These are phyloP conservation scores for Globisporangium perplexum DNA, from an alignment of 352 stramenopile species.

Conservation along the genomic window DNA sequence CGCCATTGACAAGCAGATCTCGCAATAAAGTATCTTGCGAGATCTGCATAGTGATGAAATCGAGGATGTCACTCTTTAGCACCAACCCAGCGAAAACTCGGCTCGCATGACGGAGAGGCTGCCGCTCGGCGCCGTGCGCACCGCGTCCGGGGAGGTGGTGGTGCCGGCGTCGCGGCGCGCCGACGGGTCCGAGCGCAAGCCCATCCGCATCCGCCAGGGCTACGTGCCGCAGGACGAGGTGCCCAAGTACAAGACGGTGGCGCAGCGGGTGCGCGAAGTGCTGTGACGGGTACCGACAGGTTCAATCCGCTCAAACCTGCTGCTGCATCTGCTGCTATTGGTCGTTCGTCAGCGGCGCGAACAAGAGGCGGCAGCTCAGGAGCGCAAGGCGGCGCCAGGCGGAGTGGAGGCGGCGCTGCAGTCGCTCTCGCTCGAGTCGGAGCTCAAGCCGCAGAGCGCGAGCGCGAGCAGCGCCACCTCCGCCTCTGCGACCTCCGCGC, in stretches of 20 bases:
- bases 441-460: neutral
- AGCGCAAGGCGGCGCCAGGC: neutral
- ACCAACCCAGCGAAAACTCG: neutral
- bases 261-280: constrained; percentile 30
- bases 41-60: too few species aligned
- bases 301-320: neutral
- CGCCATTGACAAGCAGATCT: too few species aligned
- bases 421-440: constrained; percentile 24
- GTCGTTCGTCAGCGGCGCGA: constrained; percentile 8
- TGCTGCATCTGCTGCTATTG: neutral
- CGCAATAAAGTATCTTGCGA: too few species aligned
- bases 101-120: constrained; percentile 14
- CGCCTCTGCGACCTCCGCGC: too few species aligned
- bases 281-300: constrained; percentile 9
- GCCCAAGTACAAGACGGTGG: constrained; percentile 72
- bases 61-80: neutral
- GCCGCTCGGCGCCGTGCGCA: constrained; percentile 59
- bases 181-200: constrained; percentile 71
- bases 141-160: constrained; percentile 51
- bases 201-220: constrained; percentile 75
- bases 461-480: neutral
- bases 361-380: constrained; percentile 5
- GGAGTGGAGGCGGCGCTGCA: constrained; percentile 23
- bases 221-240: constrained; percentile 83
- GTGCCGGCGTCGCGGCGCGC: constrained; percentile 55